Percentiles rank a stretch among this genome's conserved stretches.
These are phyloP conservation scores for Furcasterigmium sp. DNA, from an alignment of 2,329 filamentous ascomycete species.

Conservation along the genomic window DNA sequence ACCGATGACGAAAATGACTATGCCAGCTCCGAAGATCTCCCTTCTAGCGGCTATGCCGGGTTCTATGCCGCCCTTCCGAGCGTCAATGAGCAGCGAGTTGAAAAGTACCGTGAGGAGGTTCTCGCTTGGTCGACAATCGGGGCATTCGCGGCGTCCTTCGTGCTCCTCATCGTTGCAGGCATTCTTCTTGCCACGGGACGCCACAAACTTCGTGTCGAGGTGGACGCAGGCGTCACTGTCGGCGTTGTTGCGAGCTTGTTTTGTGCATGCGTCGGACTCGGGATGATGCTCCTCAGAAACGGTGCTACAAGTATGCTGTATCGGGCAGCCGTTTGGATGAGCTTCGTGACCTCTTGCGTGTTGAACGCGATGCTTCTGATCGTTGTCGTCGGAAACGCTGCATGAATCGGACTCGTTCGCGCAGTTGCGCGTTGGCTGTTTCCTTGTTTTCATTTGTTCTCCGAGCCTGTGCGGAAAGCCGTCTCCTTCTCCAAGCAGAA, in stretches of 20 bases:
- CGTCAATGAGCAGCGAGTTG: conserved; percentile 43
- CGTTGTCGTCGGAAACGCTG: conserved; percentile 32
- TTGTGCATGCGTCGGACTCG: conserved; percentile 57
- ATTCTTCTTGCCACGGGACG: conserved; percentile 64
- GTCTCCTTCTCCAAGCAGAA: no score
- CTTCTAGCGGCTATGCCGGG: conserved; percentile 43
- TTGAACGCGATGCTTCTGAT: conserved; percentile 38
- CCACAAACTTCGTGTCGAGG: conserved; percentile 62
- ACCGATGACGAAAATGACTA: conserved; percentile 45
- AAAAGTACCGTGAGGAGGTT: conserved; percentile 46
- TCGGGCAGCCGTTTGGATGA: conserved; percentile 31
- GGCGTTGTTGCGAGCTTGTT: conserved; percentile 63
- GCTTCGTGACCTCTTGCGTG: conserved; percentile 31
- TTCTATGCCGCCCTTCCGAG: conserved; percentile 50
- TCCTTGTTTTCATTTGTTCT: conserved; percentile 1
- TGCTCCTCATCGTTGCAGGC: conserved; percentile 59
- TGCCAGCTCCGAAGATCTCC: conserved; percentile 47
- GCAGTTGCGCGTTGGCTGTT: neutral
- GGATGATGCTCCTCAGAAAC: conserved; percentile 49
- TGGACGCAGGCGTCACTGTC: conserved; percentile 67
- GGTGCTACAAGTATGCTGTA: conserved; percentile 36
- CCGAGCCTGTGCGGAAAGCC: no score
- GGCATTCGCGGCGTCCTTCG: conserved; percentile 53
- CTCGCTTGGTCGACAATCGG: conserved; percentile 48
- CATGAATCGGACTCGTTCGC: conserved; percentile 19